Evolutionary conservation across 768 basidiomycete species (phyloP).

Genomic region (Glaciozyma martinii): DNA sequence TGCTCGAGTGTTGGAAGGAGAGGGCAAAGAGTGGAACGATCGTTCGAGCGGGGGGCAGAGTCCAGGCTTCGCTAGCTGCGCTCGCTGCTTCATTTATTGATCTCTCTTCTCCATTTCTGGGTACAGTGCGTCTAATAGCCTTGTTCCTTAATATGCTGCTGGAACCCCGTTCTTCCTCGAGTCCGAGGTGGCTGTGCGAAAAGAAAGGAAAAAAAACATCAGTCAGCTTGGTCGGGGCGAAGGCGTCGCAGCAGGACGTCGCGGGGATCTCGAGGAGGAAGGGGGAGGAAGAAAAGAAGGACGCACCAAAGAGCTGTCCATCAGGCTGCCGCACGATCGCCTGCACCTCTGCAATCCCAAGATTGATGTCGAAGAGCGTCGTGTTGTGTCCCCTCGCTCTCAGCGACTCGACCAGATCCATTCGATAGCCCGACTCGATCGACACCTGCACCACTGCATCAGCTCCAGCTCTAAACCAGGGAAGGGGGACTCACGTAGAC

Average conservation of each 20-base stretch:
- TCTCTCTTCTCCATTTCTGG: no score
- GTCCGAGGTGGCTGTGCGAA: slow-evolving; percentile 13
- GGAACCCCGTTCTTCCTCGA: slow-evolving; percentile 25
- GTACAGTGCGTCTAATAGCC: background rate
- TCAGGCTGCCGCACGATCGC: slow-evolving; percentile 36
- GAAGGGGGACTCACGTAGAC: slow-evolving; percentile 34
- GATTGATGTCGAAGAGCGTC: slow-evolving; percentile 59
- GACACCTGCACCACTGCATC: slow-evolving; percentile 41
- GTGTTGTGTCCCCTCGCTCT: slow-evolving; percentile 60
- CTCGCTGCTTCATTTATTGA: no score
- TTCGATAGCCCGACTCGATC: slow-evolving; percentile 56
- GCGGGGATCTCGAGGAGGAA: no score
- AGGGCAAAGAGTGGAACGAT: no score
- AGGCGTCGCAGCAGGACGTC: no score
- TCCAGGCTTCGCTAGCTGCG: no score
- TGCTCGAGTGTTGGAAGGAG: no score
- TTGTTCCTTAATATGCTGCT: background rate
- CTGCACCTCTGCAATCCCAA: slow-evolving; percentile 70
- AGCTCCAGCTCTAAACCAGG: background rate
- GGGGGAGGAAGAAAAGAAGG: background rate
- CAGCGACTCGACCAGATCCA: slow-evolving; percentile 52
- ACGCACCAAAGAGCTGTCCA: slow-evolving; percentile 18
- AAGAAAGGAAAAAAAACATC: background rate
- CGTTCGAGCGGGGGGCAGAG: no score
- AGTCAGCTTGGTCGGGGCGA: background rate